These are phyloP conservation scores for Xylaria sp. DNA, from an alignment of 2,329 filamentous ascomycete species.

Conservation along the genomic window DNA sequence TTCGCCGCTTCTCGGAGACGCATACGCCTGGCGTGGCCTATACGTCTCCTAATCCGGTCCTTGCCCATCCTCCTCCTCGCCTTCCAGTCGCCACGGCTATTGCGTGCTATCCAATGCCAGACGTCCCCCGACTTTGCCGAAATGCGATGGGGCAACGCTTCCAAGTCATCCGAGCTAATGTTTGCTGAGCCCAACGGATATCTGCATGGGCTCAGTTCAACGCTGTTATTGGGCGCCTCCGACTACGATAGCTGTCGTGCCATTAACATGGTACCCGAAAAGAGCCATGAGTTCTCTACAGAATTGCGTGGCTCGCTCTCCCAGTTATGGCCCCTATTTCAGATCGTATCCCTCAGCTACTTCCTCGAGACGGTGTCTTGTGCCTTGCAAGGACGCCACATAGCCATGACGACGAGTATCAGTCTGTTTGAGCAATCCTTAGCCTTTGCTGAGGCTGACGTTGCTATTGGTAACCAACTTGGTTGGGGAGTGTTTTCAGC, in stretches of 20 bases:
- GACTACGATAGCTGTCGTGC: constrained; percentile 71
- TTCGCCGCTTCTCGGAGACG: constrained; percentile 84
- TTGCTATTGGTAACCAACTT: constrained; percentile 74
- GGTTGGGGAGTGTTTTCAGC: constrained; percentile 60
- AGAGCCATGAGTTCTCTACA: constrained; percentile 44
- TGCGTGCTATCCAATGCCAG: constrained; percentile 89
- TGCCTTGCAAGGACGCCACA: constrained; percentile 75
- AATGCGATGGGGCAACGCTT: constrained; percentile 63
- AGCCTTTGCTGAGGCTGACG: constrained; percentile 92
- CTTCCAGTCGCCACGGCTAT: constrained; percentile 61
- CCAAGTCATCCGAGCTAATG: constrained; percentile 61
- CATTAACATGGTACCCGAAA: constrained; percentile 62
- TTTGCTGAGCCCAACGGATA: constrained; percentile 65
- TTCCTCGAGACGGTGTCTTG: constrained; percentile 86
- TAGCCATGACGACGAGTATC: constrained; percentile 87
- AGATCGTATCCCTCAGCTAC: constrained; percentile 67
- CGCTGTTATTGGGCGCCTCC: constrained; percentile 65
- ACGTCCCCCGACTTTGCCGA: constrained; percentile 68
- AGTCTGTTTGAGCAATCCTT: constrained; percentile 94
- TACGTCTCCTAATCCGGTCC: constrained; percentile 64
- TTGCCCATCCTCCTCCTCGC: constrained; percentile 65
- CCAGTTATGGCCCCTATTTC: constrained; percentile 68
- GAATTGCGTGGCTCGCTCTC: constrained; percentile 72
- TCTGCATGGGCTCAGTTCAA: constrained; percentile 66
- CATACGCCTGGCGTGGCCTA: constrained; percentile 67